Evolutionary conservation across 371 early-diverging fungal species (phyloP).

Genomic region (Blakeslea trispora): DNA sequence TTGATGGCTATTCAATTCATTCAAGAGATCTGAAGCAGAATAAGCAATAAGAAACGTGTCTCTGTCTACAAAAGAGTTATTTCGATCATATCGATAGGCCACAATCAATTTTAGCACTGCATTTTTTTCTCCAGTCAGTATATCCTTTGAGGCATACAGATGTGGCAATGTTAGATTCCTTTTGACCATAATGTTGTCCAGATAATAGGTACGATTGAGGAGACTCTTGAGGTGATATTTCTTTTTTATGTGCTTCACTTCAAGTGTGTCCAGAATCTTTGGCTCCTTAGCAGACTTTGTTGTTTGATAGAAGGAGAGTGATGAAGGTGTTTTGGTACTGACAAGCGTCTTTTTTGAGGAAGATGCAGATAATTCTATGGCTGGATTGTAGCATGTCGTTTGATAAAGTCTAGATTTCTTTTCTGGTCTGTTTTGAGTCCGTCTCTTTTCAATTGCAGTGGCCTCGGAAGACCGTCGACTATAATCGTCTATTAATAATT

Average conservation of each 20-base stretch:
- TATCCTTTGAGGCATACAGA: conserved; percentile 14
- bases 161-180: conserved; percentile 2
- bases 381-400: not conserved
- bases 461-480: not conserved
- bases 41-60: not conserved
- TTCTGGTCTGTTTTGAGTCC: too few relatives aligned
- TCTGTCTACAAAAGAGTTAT: not conserved
- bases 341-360: too few relatives aligned
- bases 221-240: conserved; percentile 12
- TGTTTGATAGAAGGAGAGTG: too few relatives aligned
- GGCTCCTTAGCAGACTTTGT: not conserved
- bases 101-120: conserved; percentile 12
- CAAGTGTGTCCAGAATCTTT: not conserved
- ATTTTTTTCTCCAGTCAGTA: conserved; percentile 1
- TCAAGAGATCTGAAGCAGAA: not conserved
- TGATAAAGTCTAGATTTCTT: not conserved
- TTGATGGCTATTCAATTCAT: not conserved
- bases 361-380: not conserved
- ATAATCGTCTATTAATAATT: not conserved
- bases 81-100: not conserved
- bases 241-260: not conserved
- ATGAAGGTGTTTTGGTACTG: too few relatives aligned
- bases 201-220: conserved; percentile 8
- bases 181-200: conserved; percentile 11
- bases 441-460: not conserved